Evolutionary conservation across 768 basidiomycete species (phyloP).

Genomic region (Paxillus rubicundulus): DNA sequence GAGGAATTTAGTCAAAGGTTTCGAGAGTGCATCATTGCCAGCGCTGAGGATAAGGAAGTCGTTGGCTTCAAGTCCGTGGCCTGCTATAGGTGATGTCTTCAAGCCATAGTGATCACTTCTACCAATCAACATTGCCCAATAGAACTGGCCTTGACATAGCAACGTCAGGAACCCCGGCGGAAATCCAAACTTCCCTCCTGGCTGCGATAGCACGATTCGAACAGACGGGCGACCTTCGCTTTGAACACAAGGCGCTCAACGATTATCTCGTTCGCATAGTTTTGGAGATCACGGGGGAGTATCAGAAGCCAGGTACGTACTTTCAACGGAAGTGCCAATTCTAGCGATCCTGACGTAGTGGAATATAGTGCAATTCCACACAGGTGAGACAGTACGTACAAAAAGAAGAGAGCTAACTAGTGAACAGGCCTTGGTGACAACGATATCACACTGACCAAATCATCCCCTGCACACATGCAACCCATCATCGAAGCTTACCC

Average conservation of each 20-base stretch:
- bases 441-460: conserved; percentile 55
- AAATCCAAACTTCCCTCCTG: conserved; percentile 30
- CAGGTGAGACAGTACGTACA: conserved; percentile 33
- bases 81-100: conserved; percentile 49
- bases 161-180: conserved; percentile 24
- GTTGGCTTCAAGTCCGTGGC: conserved; percentile 74
- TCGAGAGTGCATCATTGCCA: conserved; percentile 31
- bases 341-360: neutral
- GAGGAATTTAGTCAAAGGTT: conserved; percentile 37
- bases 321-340: neutral
- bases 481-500: conserved; percentile 64
- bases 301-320: conserved; percentile 57
- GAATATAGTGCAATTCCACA: conserved; percentile 75
- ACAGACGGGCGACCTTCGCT: conserved; percentile 41
- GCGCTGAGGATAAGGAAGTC: conserved; percentile 47
- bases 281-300: conserved; percentile 49
- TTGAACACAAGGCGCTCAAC: conserved; percentile 62
- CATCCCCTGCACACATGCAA: conserved; percentile 68
- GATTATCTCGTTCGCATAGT: conserved; percentile 61
- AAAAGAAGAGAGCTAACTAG: neutral
- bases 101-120: neutral
- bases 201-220: conserved; percentile 36
- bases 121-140: neutral
- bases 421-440: conserved; percentile 61
- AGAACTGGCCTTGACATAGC: conserved; percentile 65